These are phyloP conservation scores for Cercospora sesami DNA, from an alignment of 2,329 filamentous ascomycete species.

Conservation along the genomic window DNA sequence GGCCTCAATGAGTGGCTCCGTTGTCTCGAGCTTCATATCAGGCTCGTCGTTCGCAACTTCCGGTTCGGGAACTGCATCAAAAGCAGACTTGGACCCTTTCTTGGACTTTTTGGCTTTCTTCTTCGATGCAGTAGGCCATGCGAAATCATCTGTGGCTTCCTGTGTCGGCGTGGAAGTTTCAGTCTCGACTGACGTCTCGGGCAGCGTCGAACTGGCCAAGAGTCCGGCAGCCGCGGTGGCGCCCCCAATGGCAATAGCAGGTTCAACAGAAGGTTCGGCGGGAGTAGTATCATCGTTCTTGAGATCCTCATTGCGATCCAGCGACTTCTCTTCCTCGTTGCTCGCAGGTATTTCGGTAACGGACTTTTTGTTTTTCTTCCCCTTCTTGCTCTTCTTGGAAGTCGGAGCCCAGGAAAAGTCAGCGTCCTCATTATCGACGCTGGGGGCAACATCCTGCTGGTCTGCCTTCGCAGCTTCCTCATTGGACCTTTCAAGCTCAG, in stretches of 20 bases:
- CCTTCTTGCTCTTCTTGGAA: slow-evolving; percentile 29
- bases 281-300: neutral
- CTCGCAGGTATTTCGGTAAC: neutral
- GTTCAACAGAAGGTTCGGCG: neutral
- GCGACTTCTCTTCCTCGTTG: neutral
- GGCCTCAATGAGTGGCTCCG: neutral
- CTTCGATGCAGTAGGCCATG: slow-evolving; percentile 9
- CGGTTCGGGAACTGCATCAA: neutral
- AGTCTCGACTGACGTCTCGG: neutral
- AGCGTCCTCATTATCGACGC: neutral
- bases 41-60: neutral
- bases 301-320: neutral
- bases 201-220: neutral
- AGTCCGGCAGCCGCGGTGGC: slow-evolving; percentile 1
- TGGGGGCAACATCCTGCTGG: neutral
- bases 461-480: neutral
- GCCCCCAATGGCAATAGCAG: neutral
- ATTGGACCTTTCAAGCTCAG: neutral
- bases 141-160: slow-evolving; percentile 16
- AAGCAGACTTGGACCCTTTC: slow-evolving; percentile 11
- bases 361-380: slow-evolving; percentile 28
- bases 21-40: neutral
- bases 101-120: slow-evolving; percentile 32
- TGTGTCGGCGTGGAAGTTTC: neutral
- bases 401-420: slow-evolving; percentile 13